Evolutionary conservation across 805 yeast species (phyloP).

Genomic region (Kurtzmaniella cleridarum): DNA sequence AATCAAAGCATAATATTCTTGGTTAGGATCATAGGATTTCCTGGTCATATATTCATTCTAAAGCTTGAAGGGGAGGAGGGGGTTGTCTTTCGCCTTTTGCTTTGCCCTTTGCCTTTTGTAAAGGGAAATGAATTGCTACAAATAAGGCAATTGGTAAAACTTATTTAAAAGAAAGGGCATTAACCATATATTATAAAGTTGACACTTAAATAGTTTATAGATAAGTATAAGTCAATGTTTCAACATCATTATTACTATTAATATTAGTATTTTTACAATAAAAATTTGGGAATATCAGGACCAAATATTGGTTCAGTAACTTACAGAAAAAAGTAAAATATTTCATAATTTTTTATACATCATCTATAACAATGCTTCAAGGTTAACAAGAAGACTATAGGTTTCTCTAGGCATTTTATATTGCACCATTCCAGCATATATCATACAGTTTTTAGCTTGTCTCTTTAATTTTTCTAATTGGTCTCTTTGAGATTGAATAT

Average conservation of each 20-base stretch:
- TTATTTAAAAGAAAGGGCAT: no score
- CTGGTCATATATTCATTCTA: neutral
- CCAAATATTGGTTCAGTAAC: no score
- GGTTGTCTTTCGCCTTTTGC: no score
- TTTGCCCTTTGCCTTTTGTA: no score
- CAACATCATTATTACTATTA: no score
- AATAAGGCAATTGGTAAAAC: neutral
- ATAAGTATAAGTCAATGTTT: no score
- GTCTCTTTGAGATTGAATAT: conserved; percentile 42
- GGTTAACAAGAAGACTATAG: conserved; percentile 59
- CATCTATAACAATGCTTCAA: conserved; percentile 45
- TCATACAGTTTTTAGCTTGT: conserved; percentile 82
- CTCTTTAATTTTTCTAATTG: conserved; percentile 49
- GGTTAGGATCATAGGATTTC: neutral
- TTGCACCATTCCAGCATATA: conserved; percentile 92
- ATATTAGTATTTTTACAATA: no score
- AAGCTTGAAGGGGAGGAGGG: no score
- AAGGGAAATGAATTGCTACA: neutral
- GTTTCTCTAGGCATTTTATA: conserved; percentile 88
- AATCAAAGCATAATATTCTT: neutral
- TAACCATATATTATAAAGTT: no score
- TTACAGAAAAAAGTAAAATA: no score
- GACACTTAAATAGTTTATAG: no score
- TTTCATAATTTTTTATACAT: neutral
- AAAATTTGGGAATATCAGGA: no score